Conservation (phyloP, 495 filamentous ascomycete genomes). For the Podospora pseudoanserina region DNA sequence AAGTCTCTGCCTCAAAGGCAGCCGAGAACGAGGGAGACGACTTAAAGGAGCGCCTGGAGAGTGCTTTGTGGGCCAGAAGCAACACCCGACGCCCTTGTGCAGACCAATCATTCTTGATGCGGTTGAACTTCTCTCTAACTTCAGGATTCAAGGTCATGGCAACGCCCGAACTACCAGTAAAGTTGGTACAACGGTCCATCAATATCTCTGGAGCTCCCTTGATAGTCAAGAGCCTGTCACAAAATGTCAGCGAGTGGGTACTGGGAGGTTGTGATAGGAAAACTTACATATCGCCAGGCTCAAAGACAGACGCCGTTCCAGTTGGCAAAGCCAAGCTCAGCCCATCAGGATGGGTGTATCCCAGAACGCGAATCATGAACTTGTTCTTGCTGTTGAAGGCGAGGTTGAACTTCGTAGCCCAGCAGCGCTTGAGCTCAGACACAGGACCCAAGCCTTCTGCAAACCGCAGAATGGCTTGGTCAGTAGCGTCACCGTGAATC, state of each 20-base stretch:
- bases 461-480: conserved; percentile 65
- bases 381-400: conserved; percentile 80
- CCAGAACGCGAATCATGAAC: conserved; percentile 58
- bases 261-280: neutral
- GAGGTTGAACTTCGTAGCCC: conserved; percentile 59
- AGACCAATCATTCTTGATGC: conserved; percentile 59
- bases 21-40: conserved; percentile 37
- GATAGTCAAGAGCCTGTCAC: conserved; percentile 48
- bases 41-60: conserved; percentile 37
- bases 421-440: conserved; percentile 45
- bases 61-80: conserved; percentile 57
- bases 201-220: conserved; percentile 65
- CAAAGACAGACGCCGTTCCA: conserved; percentile 36
- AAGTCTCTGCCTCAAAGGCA: conserved; percentile 52
- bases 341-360: conserved; percentile 37
- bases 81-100: conserved; percentile 62
- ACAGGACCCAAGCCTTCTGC: conserved; percentile 56
- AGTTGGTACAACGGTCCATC: conserved; percentile 51
- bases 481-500: conserved; percentile 69
- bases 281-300: conserved; percentile 41
- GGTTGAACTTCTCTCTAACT: conserved; percentile 42
- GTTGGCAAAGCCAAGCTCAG: conserved; percentile 34
- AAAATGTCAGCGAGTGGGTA: conserved; percentile 3
- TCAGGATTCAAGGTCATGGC: conserved; percentile 39
- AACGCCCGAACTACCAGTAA: conserved; percentile 47